Evolutionary conservation across 2,329 filamentous ascomycete genomes (phyloP).

Genomic region (Allantophomopsis cytisporea): DNA sequence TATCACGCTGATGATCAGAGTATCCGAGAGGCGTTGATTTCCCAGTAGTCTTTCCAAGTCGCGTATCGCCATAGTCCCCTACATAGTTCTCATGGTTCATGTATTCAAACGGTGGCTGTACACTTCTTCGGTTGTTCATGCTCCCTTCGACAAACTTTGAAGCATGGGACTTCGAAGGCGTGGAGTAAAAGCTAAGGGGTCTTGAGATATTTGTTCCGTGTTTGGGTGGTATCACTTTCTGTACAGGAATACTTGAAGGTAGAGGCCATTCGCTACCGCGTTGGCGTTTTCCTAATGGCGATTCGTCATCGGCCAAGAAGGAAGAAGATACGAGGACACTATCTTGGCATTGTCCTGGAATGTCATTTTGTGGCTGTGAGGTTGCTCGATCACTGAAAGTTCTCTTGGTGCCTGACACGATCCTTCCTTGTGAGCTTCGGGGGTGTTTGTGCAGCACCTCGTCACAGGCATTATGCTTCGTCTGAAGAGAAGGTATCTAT

Average conservation of each 20-base stretch:
- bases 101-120: constrained; percentile 34
- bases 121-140: constrained; percentile 71
- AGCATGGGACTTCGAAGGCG: constrained; percentile 6
- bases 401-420: constrained; percentile 14
- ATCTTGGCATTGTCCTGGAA: constrained; percentile 15
- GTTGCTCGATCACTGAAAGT: constrained; percentile 15
- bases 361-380: constrained; percentile 10
- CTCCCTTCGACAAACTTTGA: constrained; percentile 66
- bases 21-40: constrained; percentile 6
- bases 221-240: no score
- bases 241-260: not conserved
- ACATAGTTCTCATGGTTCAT: constrained; percentile 11
- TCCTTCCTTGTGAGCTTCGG: not conserved
- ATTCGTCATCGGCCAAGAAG: constrained; percentile 7
- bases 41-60: constrained; percentile 3
- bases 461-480: no score
- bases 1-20: constrained; percentile 6
- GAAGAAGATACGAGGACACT: not conserved
- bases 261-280: constrained; percentile 30
- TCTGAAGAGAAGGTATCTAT: no score
- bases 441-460: not conserved
- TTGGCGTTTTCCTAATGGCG: constrained; percentile 25
- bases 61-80: constrained; percentile 5
- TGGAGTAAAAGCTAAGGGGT: no score
- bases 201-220: no score